Evolutionary conservation across 1,284 basidiomycete species (phyloP).

Genomic region (Sanguinoderma infundibulare): DNA sequence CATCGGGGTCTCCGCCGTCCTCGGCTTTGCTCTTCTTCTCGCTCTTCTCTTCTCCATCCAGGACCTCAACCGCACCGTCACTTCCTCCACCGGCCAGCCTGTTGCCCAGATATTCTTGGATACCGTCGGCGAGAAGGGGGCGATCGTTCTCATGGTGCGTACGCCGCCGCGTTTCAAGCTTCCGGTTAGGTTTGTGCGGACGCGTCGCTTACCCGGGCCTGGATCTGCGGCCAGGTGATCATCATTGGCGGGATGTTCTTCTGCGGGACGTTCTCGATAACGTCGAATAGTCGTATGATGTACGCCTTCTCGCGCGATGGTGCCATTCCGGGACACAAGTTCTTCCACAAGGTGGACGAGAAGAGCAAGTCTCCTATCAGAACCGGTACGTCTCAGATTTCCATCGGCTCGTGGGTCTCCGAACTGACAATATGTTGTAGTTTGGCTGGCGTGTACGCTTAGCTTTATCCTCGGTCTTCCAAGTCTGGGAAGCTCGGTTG

Average conservation of each 20-base stretch:
- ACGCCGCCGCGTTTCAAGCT: not conserved
- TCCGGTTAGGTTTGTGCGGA: not conserved
- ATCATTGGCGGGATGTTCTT: slow-evolving; percentile 75
- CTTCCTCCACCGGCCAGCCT: slow-evolving; percentile 62
- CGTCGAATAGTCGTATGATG: slow-evolving; percentile 82
- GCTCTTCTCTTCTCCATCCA: slow-evolving; percentile 79
- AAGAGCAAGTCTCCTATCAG: slow-evolving; percentile 67
- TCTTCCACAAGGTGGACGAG: slow-evolving; percentile 67
- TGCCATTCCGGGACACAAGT: slow-evolving; percentile 67
- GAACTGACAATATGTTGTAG: slow-evolving; percentile 35
- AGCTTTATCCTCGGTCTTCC: slow-evolving; percentile 77
- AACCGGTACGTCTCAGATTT: slow-evolving; percentile 49
- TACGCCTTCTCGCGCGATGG: slow-evolving; percentile 76
- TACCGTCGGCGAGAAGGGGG: slow-evolving; percentile 71
- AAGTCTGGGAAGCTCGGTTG: slow-evolving; percentile 70
- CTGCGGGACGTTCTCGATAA: slow-evolving; percentile 77
- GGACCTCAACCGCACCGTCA: slow-evolving; percentile 60
- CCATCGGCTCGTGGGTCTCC: no score
- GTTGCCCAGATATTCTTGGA: slow-evolving; percentile 80
- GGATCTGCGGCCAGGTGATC: slow-evolving; percentile 52
- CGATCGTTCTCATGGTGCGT: slow-evolving; percentile 70
- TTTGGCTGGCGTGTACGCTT: slow-evolving; percentile 80
- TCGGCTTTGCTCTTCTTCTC: slow-evolving; percentile 75
- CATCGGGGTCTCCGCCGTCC: slow-evolving; percentile 75
- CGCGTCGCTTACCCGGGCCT: not conserved